Base-by-base conservation (phyloP, 2,329 filamentous ascomycete species). In the Nigrospora sphaerica region DNA sequence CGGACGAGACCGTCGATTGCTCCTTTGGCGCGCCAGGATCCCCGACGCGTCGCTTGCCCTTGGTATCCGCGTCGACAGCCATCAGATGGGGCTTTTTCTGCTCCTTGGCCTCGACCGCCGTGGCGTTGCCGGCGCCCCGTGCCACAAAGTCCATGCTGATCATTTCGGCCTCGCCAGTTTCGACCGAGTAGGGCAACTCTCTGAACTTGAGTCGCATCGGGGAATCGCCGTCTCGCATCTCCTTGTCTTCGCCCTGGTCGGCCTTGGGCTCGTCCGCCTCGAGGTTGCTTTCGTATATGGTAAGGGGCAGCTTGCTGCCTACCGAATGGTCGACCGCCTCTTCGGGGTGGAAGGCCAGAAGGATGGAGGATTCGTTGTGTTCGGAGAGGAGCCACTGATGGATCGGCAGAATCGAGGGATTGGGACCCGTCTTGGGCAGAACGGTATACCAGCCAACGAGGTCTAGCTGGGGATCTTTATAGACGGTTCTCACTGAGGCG, bases 121-220 rank as follows among this genome's bases (percentile, higher is more conserved):
- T 83, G 19, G 90, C 91, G 58, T 88, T 92, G 41, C 87, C 88
- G 40, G 86, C 87, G 35, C 87, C 88, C 44, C 85, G 83, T 1
- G 92, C 91, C 17, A 98, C 86, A 54, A 91, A 95, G 65, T 96
- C 90, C 59, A 98, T 88, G 55, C 88, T 87, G 54, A 98, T 97
- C 90, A 96, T 96, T 66, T 98, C 93, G 1, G 91, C 91, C 64
- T 97, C 91, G 11, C 88, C 89, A 0, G 91, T 95, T 68, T 97
- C 93, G 2, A 97, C 83, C 0, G 85, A 85, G 64, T 93, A 97
- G 2, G 85, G 81, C 11, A 97, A 68, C 60, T 95, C 86, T 49
- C 85, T 80, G 66, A 97, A 97, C 58, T 80, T 85, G 49, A 93
- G 75, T 43, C 76, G 79, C 19, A 82, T 62, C 3, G 71, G 64